Evolutionary conservation across 202 grass and related monocot species (phyloP), one percentile per base, ranked within the genome.

Genomic region (Panicum virgatum): DNA sequence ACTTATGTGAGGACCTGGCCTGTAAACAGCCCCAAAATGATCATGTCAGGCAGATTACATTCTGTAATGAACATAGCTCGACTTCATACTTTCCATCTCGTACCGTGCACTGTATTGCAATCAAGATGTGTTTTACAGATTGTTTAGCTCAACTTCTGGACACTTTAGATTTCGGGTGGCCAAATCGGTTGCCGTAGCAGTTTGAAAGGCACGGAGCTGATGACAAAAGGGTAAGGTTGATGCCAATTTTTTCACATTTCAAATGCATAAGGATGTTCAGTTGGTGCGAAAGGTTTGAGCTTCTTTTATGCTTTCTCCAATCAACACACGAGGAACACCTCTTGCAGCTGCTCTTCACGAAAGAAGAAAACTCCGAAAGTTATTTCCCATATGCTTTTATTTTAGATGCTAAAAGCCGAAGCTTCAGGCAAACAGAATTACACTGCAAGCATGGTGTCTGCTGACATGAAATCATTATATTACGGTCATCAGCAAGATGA

Each of bases 401-500:
- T 68, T 69, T 34, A 54, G 9, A 63, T 54, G 36, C 42, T 71
- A 50, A 72, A 76, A 52, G 62, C 65, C 26, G 25, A 83, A 72
- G n/a, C 38, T 78, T 72, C 36, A 37, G 13, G 19, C 22, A 72
- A 78, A 46, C 34, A 77, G 63, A 69, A 70, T 82, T 80, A 57
- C 77, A 81, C 4, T 2, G 43, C 32, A 1, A 63, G 65, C 13
- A 70, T 37, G 45, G 6, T 64, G 46, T 36, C 13, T 20, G 20
- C 12, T 87, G 38, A 56, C 64, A 63, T 38, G 73, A 53, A 82
- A 27, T 36, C 72, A 62, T 47, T 81, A 76, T 82, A n/a, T n/a
- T n/a, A n/a, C n/a, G 19, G 46, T 58, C 77, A 89, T 81, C 63
- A 77, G 56, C 37, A 72, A 46, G 63, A 85, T 81, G 46, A 40